Conservation (phyloP, 2,329 filamentous ascomycete genomes). For the Aspergillus novoparasiticus region DNA sequence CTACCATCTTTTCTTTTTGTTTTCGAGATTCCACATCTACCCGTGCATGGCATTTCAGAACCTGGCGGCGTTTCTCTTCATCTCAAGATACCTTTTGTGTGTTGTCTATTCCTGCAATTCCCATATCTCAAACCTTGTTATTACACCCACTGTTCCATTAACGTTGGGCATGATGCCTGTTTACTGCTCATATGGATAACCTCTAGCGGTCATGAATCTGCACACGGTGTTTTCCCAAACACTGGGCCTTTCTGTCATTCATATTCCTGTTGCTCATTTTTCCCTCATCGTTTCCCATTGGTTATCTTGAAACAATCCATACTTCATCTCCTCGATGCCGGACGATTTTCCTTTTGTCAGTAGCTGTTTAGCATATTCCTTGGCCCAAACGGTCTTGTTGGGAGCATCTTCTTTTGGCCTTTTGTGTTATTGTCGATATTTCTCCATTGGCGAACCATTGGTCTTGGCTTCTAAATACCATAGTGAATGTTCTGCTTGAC, state of each 20-base stretch:
- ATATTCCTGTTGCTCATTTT: slow-evolving; percentile 1
- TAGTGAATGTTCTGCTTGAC: slow-evolving; percentile 22
- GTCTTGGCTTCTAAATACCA: slow-evolving; percentile 9
- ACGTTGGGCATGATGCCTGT: slow-evolving; percentile 18
- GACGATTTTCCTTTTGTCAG: slow-evolving; percentile 40
- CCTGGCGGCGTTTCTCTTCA: slow-evolving; percentile 40
- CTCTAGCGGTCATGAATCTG: slow-evolving; percentile 27
- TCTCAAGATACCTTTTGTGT: slow-evolving; percentile 43
- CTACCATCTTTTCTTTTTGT: slow-evolving; percentile 29
- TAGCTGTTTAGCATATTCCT: slow-evolving; percentile 29
- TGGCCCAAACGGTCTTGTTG: slow-evolving; percentile 19
- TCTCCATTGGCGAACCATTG: slow-evolving; percentile 17
- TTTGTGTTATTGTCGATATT: slow-evolving; percentile 3
- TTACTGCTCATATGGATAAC: slow-evolving; percentile 21
- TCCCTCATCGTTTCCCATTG: slow-evolving; percentile 2
- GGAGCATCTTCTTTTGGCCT: slow-evolving; percentile 24
- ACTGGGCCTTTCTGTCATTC: neutral
- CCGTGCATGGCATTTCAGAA: slow-evolving; percentile 41
- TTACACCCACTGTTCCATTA: slow-evolving; percentile 18
- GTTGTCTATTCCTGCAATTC: slow-evolving; percentile 24
- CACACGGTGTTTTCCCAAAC: slow-evolving; percentile 9
- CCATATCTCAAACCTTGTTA: slow-evolving; percentile 5
- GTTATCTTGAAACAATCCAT: neutral
- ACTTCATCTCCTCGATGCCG: slow-evolving; percentile 18
- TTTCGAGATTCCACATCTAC: slow-evolving; percentile 32